These are phyloP conservation scores for Dioscorea dumetorum DNA, from an alignment of 106 monocot genomes.

Conservation along the genomic window DNA sequence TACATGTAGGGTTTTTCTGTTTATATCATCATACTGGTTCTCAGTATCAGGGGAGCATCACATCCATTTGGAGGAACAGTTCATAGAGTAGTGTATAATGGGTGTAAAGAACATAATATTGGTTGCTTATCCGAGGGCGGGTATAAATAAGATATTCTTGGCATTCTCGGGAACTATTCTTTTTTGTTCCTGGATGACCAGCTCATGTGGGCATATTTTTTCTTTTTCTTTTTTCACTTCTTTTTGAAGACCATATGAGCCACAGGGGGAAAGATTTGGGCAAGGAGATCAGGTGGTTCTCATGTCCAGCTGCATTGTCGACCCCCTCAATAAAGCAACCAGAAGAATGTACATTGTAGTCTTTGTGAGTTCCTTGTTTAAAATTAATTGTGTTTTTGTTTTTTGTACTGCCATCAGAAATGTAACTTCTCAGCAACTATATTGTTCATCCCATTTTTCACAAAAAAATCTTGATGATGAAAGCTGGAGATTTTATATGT, in stretches of 20 bases:
- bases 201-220: constrained; percentile 36
- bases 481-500: too few species aligned
- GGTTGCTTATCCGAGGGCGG: neutral
- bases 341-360: neutral
- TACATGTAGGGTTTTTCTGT: neutral
- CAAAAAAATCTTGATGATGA: too few species aligned
- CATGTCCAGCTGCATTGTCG: constrained; percentile 7
- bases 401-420: neutral
- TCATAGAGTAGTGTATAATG: neutral
- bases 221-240: constrained; percentile 17
- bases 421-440: neutral
- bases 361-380: neutral
- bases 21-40: neutral
- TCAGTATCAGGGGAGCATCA: neutral
- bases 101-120: neutral
- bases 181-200: neutral
- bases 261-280: constrained; percentile 3
- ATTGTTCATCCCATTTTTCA: neutral
- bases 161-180: neutral
- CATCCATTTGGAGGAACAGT: constrained; percentile 4
- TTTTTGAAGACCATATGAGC: constrained; percentile 22
- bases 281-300: constrained; percentile 19
- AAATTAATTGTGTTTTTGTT: neutral
- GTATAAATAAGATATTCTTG: neutral
- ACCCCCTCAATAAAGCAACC: constrained; percentile 16